phyloP scores from a whole-genome alignment of 306 rosid genomes.

The Cyclanthera cordifolia region DNA sequence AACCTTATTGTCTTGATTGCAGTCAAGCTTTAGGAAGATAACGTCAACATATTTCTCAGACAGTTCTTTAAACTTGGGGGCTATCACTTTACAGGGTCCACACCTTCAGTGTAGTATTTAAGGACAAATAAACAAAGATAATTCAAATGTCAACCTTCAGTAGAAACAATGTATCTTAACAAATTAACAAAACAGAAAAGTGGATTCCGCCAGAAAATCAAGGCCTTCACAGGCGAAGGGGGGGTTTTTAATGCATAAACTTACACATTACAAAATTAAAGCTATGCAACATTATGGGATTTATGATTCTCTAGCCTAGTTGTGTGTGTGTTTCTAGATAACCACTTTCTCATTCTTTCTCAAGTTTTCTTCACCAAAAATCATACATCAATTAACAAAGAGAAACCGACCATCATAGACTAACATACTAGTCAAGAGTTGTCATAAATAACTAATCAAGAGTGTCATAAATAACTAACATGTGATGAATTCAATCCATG shows the following conservation, averaged over 20 bases:
- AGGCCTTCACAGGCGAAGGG: neutral
- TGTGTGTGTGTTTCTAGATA: neutral
- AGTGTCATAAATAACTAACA: too few species aligned
- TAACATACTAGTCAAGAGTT: too few species aligned
- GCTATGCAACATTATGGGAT: too few species aligned
- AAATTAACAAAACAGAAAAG: neutral
- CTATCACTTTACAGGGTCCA: conserved; percentile 97
- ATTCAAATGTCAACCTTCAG: neutral
- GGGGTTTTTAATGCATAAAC: neutral
- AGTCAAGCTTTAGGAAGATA: conserved; percentile 84
- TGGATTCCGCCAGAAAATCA: neutral
- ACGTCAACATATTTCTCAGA: conserved; percentile 75
- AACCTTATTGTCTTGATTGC: conserved; percentile 87
- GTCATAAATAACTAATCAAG: too few species aligned
- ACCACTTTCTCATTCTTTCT: neutral
- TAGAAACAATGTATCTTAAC: neutral
- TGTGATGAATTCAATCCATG: too few species aligned
- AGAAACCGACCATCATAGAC: neutral
- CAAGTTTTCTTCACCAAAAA: neutral
- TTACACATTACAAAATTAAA: neutral
- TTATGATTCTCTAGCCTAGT: too few species aligned
- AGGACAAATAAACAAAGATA: neutral
- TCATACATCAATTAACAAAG: neutral
- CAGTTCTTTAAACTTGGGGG: conserved; percentile 65
- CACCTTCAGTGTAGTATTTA: conserved; percentile 41